Conservation (phyloP, 345 rosid species). For the Draba incana region DNA sequence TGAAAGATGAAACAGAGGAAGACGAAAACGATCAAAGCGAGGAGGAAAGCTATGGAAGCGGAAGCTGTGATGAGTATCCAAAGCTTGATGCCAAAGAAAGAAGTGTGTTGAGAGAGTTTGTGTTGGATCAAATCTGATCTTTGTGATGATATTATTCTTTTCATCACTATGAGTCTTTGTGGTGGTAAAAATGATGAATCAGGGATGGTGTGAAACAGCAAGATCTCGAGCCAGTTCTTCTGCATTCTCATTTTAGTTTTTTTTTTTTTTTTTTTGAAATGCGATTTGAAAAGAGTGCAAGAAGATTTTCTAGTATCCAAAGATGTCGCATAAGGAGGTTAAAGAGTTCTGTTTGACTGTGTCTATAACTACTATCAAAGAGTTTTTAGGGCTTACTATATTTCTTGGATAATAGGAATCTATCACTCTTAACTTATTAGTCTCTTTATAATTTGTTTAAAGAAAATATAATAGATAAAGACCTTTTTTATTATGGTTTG, state of each 20-base stretch:
- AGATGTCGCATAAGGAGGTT: slow-evolving; percentile 40
- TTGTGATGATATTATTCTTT: slow-evolving; percentile 38
- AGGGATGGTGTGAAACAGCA: slow-evolving; percentile 16
- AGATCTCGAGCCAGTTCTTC: slow-evolving; percentile 20
- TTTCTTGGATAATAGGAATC: neutral
- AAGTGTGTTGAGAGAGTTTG: slow-evolving; percentile 49
- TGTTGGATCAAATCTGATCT: slow-evolving; percentile 33
- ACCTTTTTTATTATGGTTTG: too few relatives aligned
- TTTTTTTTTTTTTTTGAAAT: neutral
- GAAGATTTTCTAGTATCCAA: slow-evolving; percentile 28
- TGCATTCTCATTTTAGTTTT: slow-evolving; percentile 22
- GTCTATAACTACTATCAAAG: slow-evolving; percentile 14
- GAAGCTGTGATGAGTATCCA: slow-evolving; percentile 55
- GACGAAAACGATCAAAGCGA: slow-evolving; percentile 36
- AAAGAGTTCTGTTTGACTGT: slow-evolving; percentile 33
- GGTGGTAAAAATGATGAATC: slow-evolving; percentile 29
- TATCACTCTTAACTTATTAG: neutral
- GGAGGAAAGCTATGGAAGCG: slow-evolving; percentile 31
- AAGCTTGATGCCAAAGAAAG: slow-evolving; percentile 54
- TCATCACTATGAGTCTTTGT: slow-evolving; percentile 31
- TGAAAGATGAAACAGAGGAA: slow-evolving; percentile 42
- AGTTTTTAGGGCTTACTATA: slow-evolving; percentile 8
- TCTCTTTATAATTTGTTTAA: neutral
- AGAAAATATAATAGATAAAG: too few relatives aligned
- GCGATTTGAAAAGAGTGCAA: slow-evolving; percentile 3